Evolutionary conservation across 2,329 filamentous ascomycete species (phyloP), one percentile per base, ranked within the genome.

Genomic region (Fusarium sp.): DNA sequence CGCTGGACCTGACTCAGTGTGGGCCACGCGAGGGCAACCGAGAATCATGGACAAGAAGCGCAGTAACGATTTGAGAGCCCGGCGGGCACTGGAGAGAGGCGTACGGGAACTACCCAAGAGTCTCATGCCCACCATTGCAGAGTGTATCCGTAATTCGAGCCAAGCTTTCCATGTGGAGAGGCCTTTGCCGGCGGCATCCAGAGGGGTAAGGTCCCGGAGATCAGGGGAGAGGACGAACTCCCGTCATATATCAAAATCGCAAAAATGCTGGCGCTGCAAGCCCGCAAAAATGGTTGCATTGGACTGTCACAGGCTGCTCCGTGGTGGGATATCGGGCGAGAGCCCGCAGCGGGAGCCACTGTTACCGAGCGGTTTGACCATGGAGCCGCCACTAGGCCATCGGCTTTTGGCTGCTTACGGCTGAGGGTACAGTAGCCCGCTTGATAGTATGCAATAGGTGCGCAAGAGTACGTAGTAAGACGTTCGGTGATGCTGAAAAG

Each of bases 111-210:
- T 42, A 62, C 46, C 46, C 44, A 53, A n/a, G 22, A 40, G 44
- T 49, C 31, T 6, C 40, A 29, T 36, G 20, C 42, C 40, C 58
- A 46, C 31, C 60, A 62, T 33, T 33, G 46, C 35, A 62, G 35
- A 40, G 46, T 16, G n/a, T 33, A 33, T 33, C 11, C 31, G 31
- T 36, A 60, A 31, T 14, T 46, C 61, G 60, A 59, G 59, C 42
- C 64, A 57, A 66, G 66, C 63, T 59, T 62, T 35, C 27, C 9
- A 24, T 51, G 71, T 64, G 73, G 67, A 67, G 66, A 65, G 51
- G 42, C 55, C 55, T 22, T 63, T 76, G 71, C 75, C 67, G 73
- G 35, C 67, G 75, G 75, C 75, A 76, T 35, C 35, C 17, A 16
- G 31, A 64, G 51, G 24, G 58, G 17, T 5, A 61, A 36, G 55